These are phyloP conservation scores for Gossypium schwendimanii DNA, from an alignment of 441 rosid genomes.

Conservation along the genomic window DNA sequence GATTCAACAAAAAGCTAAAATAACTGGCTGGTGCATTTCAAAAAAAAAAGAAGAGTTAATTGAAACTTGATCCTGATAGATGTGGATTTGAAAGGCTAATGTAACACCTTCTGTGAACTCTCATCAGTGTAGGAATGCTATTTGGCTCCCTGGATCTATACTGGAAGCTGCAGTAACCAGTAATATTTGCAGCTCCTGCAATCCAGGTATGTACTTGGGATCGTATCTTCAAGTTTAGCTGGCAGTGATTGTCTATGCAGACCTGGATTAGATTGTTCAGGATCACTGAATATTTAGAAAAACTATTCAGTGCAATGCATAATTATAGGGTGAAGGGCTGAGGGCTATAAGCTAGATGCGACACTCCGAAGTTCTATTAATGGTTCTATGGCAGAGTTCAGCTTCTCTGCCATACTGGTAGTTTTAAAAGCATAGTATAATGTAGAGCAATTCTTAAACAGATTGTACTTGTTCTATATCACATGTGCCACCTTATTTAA, in stretches of 20 bases:
- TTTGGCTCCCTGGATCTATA: constrained; percentile 94
- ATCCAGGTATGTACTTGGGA: constrained; percentile 51
- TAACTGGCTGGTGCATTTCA: neutral
- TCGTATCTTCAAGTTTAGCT: constrained; percentile 5
- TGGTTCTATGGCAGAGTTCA: neutral
- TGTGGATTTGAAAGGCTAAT: neutral
- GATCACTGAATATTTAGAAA: neutral
- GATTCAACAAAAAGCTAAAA: neutral
- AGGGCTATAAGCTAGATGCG: neutral
- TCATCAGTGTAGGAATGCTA: constrained; percentile 79
- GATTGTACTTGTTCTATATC: neutral
- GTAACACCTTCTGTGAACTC: constrained; percentile 10
- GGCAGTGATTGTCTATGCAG: neutral
- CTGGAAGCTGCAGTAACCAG: constrained; percentile 77
- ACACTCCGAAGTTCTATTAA: neutral
- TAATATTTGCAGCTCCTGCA: constrained; percentile 66
- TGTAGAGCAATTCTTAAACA: neutral
- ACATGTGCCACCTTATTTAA: neutral
- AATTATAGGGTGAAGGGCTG: neutral
- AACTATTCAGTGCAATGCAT: neutral
- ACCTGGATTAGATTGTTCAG: neutral
- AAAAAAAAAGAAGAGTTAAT: neutral
- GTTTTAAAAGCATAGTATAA: neutral
- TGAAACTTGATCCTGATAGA: neutral
- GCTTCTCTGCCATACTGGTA: neutral